A percentile compares a stretch with the other conserved stretches of the same genome.
These are phyloP conservation scores for Turritis glabra DNA, from an alignment of 345 rosid species.

Conservation along the genomic window DNA sequence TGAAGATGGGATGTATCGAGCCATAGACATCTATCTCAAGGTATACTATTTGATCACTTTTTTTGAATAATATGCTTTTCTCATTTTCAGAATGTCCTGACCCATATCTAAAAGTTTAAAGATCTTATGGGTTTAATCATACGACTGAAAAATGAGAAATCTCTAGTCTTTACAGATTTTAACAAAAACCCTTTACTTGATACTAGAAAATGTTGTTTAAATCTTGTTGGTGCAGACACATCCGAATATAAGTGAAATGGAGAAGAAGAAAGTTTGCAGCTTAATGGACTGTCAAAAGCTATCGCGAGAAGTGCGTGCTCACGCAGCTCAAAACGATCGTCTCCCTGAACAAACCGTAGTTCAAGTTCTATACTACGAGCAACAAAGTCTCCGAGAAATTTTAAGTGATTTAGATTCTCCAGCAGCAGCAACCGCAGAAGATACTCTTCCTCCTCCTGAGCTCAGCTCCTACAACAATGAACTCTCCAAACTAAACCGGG, in stretches of 20 bases:
- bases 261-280: slow-evolving; percentile 90
- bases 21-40: slow-evolving; percentile 93
- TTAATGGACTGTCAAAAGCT: slow-evolving; percentile 88
- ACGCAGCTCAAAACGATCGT: slow-evolving; percentile 83
- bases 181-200: no score
- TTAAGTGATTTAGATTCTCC: slow-evolving; percentile 38
- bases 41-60: slow-evolving; percentile 36
- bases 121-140: no score
- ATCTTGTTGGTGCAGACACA: slow-evolving; percentile 57
- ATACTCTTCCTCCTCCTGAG: slow-evolving; percentile 36
- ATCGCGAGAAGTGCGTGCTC: slow-evolving; percentile 75
- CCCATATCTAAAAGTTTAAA: not conserved
- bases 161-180: no score
- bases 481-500: slow-evolving; percentile 54
- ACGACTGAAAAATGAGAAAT: not conserved
- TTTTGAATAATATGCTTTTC: not conserved
- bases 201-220: not conserved
- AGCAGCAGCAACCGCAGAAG: slow-evolving; percentile 7
- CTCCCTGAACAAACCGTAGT: slow-evolving; percentile 75
- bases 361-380: slow-evolving; percentile 77
- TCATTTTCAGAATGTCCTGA: not conserved
- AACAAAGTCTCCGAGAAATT: slow-evolving; percentile 65
- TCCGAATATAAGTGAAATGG: slow-evolving; percentile 71
- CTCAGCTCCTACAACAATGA: slow-evolving; percentile 41
- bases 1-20: slow-evolving; percentile 85